Evolutionary conservation across 495 filamentous ascomycete genomes (phyloP), one percentile per base, ranked within the genome.

Genomic region (Trichoderma gamsii): DNA sequence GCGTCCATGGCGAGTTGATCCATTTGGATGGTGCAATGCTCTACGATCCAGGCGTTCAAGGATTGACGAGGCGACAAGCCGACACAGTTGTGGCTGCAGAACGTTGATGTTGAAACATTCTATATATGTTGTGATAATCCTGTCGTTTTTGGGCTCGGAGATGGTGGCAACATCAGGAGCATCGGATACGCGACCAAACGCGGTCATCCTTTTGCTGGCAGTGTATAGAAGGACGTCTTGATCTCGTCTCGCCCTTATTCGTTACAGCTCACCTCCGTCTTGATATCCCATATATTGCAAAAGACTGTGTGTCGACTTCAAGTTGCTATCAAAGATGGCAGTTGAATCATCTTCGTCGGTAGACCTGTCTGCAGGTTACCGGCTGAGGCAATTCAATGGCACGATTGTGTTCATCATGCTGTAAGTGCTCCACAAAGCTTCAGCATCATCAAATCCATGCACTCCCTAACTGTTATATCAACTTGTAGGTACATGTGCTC

Each of bases 401-500:
- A 69, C 68, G 12, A 67, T 71, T 63, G 46, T 65, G 32, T 71
- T 71, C 56, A 35, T 71, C 63, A 68, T 71, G 64, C 63, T 69
- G 68, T 69, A 51, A 63, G 67, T 69, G 43, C 49, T 13, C 2
- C 0, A 59, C 25, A 23, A 21, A 11, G n/a, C 5, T 68, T 49
- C 15, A n/a, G n/a, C 38, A 15, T 15, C 15, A 21, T 6, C 16
- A 18, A 32, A n/a, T 25, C 1, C 2, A 25, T 69, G 6, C 18
- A 8, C 4, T 52, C 21, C 5, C 21, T 69, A 51, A 59, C 38
- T 21, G 21, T 11, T 23, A n/a, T 15, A 21, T 18, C 2, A 32
- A 23, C n/a, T 64, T 52, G 4, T 25, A 69, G 68, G 13, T 69
- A 69, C 41, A 69, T 68, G 67, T 67, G 63, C n/a, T 63, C 64